Percentiles rank a stretch among this genome's conserved stretches.
These are phyloP conservation scores for Boletus insuetus DNA, from an alignment of 768 basidiomycete genomes.

Conservation along the genomic window DNA sequence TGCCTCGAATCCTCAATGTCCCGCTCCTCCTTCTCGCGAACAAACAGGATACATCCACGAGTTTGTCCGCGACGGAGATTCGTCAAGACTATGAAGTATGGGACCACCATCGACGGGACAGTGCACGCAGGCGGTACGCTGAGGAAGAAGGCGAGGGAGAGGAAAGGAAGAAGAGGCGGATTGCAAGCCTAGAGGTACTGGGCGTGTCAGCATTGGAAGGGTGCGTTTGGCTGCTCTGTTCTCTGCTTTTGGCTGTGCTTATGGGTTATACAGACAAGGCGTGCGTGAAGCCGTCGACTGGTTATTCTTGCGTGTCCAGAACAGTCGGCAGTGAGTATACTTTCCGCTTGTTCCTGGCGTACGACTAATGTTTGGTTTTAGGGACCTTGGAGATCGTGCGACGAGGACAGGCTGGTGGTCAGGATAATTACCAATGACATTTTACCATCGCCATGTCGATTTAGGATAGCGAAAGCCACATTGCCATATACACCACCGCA, in stretches of 20 bases:
- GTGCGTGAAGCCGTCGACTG: constrained; percentile 90
- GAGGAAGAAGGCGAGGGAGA: constrained; percentile 46
- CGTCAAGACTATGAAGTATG: constrained; percentile 86
- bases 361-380: not conserved
- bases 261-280: constrained; percentile 59
- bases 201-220: constrained; percentile 90
- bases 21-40: constrained; percentile 92
- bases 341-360: not conserved
- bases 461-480: no score
- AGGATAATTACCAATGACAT: not conserved
- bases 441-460: not conserved
- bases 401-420: constrained; percentile 10
- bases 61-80: constrained; percentile 87
- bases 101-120: constrained; percentile 74
- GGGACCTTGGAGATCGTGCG: constrained; percentile 19
- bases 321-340: constrained; percentile 60
- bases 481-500: no score
- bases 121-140: constrained; percentile 53
- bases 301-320: constrained; percentile 92
- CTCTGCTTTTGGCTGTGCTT: not conserved
- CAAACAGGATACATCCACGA: constrained; percentile 85
- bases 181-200: constrained; percentile 84
- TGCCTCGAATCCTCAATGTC: constrained; percentile 85
- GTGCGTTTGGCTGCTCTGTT: constrained; percentile 40
- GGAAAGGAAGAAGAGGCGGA: constrained; percentile 47